Conservation (phyloP, 768 basidiomycete species). For the Pseudohyphozyma bogoriensis region DNA sequence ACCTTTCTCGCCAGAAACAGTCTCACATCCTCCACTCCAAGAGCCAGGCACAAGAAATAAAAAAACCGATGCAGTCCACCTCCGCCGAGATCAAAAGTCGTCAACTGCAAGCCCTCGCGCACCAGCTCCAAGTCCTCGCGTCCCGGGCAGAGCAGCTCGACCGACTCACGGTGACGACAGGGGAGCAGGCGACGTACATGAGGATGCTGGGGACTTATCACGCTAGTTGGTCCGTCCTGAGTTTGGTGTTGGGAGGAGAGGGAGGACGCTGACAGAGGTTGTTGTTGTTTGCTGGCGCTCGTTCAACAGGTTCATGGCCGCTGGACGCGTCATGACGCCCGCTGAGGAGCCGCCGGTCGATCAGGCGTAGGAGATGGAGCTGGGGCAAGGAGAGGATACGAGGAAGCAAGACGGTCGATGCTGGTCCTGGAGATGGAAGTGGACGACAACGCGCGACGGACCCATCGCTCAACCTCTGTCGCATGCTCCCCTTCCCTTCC, state of each 20-base stretch:
- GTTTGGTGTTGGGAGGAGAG: neutral
- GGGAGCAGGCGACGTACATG: constrained; percentile 26
- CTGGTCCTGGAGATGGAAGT: too few species aligned
- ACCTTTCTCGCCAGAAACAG: too few species aligned
- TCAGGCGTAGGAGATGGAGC: neutral
- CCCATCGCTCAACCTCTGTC: too few species aligned
- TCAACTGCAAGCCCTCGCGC: constrained; percentile 16
- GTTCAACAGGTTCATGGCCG: constrained; percentile 13
- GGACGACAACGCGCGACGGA: too few species aligned
- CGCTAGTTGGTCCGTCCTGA: constrained; percentile 11
- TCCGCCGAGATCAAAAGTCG: neutral
- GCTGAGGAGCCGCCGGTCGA: neutral
- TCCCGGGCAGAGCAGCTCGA: constrained; percentile 18
- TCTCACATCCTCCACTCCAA: too few species aligned
- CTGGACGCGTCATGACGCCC: constrained; percentile 9
- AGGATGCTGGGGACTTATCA: constrained; percentile 15
- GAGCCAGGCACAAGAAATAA: too few species aligned
- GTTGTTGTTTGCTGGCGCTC: neutral
- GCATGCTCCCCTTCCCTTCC: too few species aligned
- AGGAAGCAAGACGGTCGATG: too few species aligned
- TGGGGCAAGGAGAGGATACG: too few species aligned
- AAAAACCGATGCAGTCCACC: neutral
- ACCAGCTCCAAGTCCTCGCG: constrained; percentile 35
- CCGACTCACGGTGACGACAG: constrained; percentile 11
- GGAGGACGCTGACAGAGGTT: too few species aligned